Evolutionary conservation across 2,329 filamentous ascomycete genomes (phyloP).

Genomic region (Amylocarpus encephaloides): DNA sequence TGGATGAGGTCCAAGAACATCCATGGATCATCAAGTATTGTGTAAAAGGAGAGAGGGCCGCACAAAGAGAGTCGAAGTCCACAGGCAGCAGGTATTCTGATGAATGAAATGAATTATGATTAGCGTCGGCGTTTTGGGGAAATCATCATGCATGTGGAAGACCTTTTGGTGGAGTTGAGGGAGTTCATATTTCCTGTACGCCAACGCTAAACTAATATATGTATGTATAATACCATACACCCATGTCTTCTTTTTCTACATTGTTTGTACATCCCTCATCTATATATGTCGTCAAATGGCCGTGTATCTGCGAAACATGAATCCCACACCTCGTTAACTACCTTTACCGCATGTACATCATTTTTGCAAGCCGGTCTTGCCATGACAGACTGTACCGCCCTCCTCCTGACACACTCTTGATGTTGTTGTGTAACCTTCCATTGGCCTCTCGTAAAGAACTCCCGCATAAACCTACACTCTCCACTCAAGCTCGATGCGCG

Average conservation of each 20-base stretch:
- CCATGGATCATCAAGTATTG: conserved; percentile 98
- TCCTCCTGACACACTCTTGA: conserved; percentile 79
- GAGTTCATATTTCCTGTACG: conserved; percentile 28
- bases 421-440: conserved; percentile 89
- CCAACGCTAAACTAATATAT: conserved; percentile 28
- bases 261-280: conserved; percentile 40
- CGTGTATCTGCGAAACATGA: conserved; percentile 92
- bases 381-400: conserved; percentile 75
- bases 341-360: conserved; percentile 75
- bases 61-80: conserved; percentile 30
- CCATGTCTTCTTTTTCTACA: conserved; percentile 22
- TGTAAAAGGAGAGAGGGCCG: conserved; percentile 38
- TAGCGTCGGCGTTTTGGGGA: conserved; percentile 24
- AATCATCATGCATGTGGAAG: conserved; percentile 7
- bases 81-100: conserved; percentile 25
- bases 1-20: conserved; percentile 82
- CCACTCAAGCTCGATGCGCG: conserved; percentile 87
- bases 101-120: conserved; percentile 25
- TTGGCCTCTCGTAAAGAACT: conserved; percentile 78
- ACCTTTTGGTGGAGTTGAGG: conserved; percentile 28
- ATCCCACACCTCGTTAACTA: conserved; percentile 98
- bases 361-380: conserved; percentile 75
- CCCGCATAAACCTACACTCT: conserved; percentile 84
- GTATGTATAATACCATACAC: conserved; percentile 11
- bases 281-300: conserved; percentile 95